Conservation (phyloP, 352 stramenopile genomes). For the Phytophthora ohioensis region DNA sequence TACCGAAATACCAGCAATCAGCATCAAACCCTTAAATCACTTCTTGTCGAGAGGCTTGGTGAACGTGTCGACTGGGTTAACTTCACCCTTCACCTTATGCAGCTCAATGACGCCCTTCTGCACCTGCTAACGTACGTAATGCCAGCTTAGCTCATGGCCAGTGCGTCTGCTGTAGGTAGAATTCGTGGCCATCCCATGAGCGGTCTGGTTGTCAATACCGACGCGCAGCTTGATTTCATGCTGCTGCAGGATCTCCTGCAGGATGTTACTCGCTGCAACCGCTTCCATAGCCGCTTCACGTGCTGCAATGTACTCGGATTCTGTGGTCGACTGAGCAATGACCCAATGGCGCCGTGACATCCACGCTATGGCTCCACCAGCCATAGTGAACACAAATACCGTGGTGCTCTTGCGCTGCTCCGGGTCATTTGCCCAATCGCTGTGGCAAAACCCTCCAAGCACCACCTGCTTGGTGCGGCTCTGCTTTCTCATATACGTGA, state of each 20-base stretch:
- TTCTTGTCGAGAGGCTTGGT: slow-evolving; percentile 1
- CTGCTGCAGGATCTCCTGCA: slow-evolving; percentile 3
- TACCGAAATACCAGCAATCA: neutral
- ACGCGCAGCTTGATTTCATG: neutral
- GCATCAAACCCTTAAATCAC: neutral
- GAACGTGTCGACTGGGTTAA: neutral
- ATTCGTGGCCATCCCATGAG: neutral
- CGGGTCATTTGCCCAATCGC: neutral
- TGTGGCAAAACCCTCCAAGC: neutral
- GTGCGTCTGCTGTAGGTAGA: slow-evolving; percentile 3
- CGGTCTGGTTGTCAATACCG: slow-evolving; percentile 8
- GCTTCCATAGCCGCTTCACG: slow-evolving; percentile 15
- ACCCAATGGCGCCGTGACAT: slow-evolving; percentile 4
- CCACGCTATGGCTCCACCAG: neutral
- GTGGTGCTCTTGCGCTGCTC: slow-evolving; percentile 1
- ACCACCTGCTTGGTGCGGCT: neutral
- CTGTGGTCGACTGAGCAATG: neutral
- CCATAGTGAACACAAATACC: neutral
- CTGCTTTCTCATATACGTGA: neutral
- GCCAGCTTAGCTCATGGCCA: neutral
- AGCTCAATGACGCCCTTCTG: neutral
- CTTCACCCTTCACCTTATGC: neutral
- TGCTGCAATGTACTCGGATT: neutral
- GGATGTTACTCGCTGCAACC: slow-evolving; percentile 3
- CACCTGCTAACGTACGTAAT: slow-evolving; percentile 2